Evolutionary conservation across 805 yeast genomes (phyloP), one percentile per base, ranked within the genome.

Genomic region (Hanseniaspora taiwanica): DNA sequence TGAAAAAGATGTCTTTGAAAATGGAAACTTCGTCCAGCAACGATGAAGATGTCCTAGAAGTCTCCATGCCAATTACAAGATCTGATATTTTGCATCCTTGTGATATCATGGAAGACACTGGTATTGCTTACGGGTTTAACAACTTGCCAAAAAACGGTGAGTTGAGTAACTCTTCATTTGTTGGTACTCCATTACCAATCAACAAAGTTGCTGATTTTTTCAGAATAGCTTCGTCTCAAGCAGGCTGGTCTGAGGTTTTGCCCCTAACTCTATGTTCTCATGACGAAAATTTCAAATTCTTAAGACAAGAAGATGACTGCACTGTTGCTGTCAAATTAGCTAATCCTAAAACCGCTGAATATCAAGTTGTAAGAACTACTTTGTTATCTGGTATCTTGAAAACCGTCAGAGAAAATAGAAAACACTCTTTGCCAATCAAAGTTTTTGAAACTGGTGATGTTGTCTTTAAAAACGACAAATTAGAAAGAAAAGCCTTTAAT

Each of bases 91-190:
- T 91, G 54, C 99, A 91, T 63, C 94, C 85, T 59, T 89, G 97
- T 71, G 99, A 91, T 64, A 79, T 91, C 49, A 83, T 91, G 94
- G 99, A 91, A 64, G 99, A 91, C 62, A 95, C 89, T 37, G 98
- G 96, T 37, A 81, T 91, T 56, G 93, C 85, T 23, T 91, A 85
- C 58, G 99, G 98, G 43, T 91, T 81, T 70, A 81, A 87, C 65
- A 85, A 83, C 58, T 71, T 91, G 55, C 73, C 72, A 47, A 84
- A 79, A 64, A 77, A 91, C 39, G 73, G 73, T 48, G 84, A 91
- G 55, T 72, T 85, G 48, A 71, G 84, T 24, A 78, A 78, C 42
- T 74, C 94, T 8, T 75, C 81, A 47, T 68, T 74, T 40, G 79
- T 84, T 46, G 95, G 94, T 19, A 71, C 81, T 41, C 86, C 97